Evolutionary conservation across 164 flowering plant genomes (phyloP), one percentile per base, ranked within the genome.

Genomic region (Aristolochia fimbriata): DNA sequence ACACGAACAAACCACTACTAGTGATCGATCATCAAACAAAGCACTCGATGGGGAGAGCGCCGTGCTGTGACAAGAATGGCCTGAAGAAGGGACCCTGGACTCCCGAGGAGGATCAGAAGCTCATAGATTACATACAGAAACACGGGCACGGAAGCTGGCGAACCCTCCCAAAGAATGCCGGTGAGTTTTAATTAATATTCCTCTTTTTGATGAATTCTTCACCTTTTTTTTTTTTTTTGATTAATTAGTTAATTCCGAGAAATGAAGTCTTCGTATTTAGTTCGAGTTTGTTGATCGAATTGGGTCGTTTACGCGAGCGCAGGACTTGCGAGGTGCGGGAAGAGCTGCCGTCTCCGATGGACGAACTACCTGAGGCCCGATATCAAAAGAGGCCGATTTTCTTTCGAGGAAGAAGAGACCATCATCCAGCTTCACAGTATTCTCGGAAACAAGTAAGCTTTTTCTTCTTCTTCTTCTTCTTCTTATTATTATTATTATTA

Each of bases 11-110:
- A 27, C 3, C 30, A 27, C 30, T 27, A n/a, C n/a, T n/a, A n/a
- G n/a, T n/a, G n/a, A n/a, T n/a, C n/a, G n/a, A n/a, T n/a, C n/a
- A n/a, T n/a, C n/a, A n/a, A n/a, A n/a, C 30, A 27, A 5, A 2
- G 5, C 30, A 53, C 21, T n/a, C 20, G 11, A 92, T 92, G 98
- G 98, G 98, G 55, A 87, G 96, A 81, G 65, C 87, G 54, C 98
- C 98, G 50, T 88, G 98, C 62, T 88, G 96, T 70, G 96, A 88
- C 8, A 85, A 82, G 64, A 78, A 79, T 75, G 98, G 98, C 1
- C 68, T 91, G 21, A 91, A 88, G 72, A 91, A 83, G 57, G 98
- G 98, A 3, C 98, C 97, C 22, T 91, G 97, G 97, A 81, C 94
- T 6, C 78, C 86, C 0, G 97, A 91, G 63, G 97, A 91, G 61